These are phyloP conservation scores for Syzygium oleosum DNA, from an alignment of 345 rosid genomes.

Conservation along the genomic window DNA sequence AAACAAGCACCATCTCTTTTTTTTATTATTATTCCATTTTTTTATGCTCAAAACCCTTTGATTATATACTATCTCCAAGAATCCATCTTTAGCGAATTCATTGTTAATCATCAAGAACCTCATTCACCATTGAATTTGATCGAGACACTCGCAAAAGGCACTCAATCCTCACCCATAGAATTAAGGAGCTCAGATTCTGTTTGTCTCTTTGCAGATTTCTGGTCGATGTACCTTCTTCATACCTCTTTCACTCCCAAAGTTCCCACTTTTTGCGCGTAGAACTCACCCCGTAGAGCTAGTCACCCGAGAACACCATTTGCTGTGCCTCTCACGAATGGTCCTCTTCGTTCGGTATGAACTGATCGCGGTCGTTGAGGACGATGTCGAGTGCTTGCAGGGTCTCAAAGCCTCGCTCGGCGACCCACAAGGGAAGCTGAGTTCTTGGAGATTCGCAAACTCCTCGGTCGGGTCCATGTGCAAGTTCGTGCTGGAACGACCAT, in stretches of 20 bases:
- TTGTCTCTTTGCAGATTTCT: neutral
- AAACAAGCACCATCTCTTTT: neutral
- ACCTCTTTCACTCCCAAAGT: neutral
- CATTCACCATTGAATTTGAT: neutral
- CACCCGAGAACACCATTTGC: neutral
- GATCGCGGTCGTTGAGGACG: conserved; percentile 45
- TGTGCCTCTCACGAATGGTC: neutral
- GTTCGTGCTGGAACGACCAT: conserved; percentile 73
- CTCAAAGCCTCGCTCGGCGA: conserved; percentile 27
- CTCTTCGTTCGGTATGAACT: neutral
- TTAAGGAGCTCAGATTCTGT: neutral
- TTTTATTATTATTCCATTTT: neutral
- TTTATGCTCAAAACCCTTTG: neutral
- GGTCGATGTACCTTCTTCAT: neutral
- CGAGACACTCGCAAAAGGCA: neutral
- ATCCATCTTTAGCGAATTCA: neutral
- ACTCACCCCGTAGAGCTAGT: neutral
- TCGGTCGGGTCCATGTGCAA: conserved; percentile 51
- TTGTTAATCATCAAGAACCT: neutral
- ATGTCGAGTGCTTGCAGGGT: conserved; percentile 62
- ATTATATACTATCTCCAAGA: neutral
- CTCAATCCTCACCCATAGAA: neutral
- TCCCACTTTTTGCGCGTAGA: neutral
- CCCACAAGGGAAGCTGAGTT: conserved; percentile 35
- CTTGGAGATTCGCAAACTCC: conserved; percentile 56